Evolutionary conservation across 1,139 yeast species (phyloP).

Genomic region (Suhomyces guaymorum): DNA sequence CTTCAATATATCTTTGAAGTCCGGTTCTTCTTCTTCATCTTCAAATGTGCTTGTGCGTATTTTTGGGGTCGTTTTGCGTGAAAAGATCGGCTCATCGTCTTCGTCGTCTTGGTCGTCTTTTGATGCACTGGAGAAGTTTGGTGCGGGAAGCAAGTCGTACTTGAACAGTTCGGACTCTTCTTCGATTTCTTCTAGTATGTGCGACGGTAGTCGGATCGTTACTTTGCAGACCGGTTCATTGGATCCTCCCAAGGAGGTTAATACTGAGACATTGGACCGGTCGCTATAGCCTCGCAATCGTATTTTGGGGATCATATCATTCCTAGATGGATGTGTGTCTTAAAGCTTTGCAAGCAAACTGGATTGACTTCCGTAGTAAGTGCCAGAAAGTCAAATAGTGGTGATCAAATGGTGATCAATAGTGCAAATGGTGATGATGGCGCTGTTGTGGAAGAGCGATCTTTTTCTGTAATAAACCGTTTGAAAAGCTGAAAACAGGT

Average conservation of each 20-base stretch:
- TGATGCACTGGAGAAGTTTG: no score
- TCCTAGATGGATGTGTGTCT: no score
- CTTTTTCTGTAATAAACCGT: no score
- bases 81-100: slow-evolving; percentile 1
- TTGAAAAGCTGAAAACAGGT: no score
- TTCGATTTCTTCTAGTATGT: slow-evolving; percentile 7
- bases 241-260: slow-evolving; percentile 4
- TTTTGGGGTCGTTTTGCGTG: slow-evolving; percentile 3
- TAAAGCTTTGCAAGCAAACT: no score
- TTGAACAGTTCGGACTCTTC: slow-evolving; percentile 1
- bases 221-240: slow-evolving; percentile 6
- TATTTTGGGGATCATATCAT: slow-evolving; percentile 17
- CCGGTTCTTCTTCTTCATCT: slow-evolving; percentile 5
- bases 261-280: slow-evolving; percentile 4
- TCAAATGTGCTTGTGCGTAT: slow-evolving; percentile 4
- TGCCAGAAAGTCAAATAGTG: no score
- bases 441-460: no score
- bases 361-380: no score
- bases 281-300: slow-evolving; percentile 13
- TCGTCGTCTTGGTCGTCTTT: slow-evolving; percentile 3
- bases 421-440: no score
- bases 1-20: slow-evolving; percentile 2
- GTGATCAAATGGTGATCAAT: no score
- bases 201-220: slow-evolving; percentile 13
- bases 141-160: slow-evolving; percentile 1